phyloP scores from a whole-genome alignment of 805 yeast genomes.

The Metschnikowia dekortorum region DNA sequence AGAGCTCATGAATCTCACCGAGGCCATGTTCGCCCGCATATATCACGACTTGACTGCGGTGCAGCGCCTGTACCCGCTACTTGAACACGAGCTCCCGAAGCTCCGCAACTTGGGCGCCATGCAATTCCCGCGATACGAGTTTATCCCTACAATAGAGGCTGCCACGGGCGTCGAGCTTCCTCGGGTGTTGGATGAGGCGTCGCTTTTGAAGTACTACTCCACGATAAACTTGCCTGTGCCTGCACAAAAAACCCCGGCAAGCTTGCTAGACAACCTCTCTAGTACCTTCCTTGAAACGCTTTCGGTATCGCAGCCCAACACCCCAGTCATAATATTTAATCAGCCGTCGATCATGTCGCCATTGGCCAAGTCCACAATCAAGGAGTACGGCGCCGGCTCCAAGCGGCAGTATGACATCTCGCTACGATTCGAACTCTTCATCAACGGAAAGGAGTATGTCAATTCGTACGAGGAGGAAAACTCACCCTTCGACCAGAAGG shows the following conservation, averaged over 20 bases:
- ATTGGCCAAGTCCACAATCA: slow-evolving; percentile 61
- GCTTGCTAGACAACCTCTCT: slow-evolving; percentile 61
- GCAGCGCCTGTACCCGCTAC: slow-evolving; percentile 13
- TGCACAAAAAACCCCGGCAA: slow-evolving; percentile 46
- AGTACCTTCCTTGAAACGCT: slow-evolving; percentile 60
- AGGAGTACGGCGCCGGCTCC: slow-evolving; percentile 21
- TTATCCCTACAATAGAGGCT: slow-evolving; percentile 57
- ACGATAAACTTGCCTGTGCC: slow-evolving; percentile 36
- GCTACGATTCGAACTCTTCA: slow-evolving; percentile 78
- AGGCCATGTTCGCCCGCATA: slow-evolving; percentile 47
- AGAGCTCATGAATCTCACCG: slow-evolving; percentile 63
- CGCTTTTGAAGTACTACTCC: slow-evolving; percentile 38
- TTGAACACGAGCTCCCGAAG: slow-evolving; percentile 16
- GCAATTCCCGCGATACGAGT: slow-evolving; percentile 48
- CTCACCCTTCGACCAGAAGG: slow-evolving; percentile 66
- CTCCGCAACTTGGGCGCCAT: slow-evolving; percentile 7
- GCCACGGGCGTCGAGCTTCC: slow-evolving; percentile 52
- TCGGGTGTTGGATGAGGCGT: slow-evolving; percentile 31
- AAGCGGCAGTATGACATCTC: slow-evolving; percentile 41
- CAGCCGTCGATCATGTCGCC: slow-evolving; percentile 89
- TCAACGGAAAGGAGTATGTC: slow-evolving; percentile 73
- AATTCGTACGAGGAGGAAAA: slow-evolving; percentile 98
- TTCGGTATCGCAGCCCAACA: slow-evolving; percentile 31
- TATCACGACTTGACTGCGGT: slow-evolving; percentile 24
- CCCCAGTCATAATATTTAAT: slow-evolving; percentile 72